Conservation (phyloP, 139 green algal genomes). For the Chlorella sp. region DNA sequence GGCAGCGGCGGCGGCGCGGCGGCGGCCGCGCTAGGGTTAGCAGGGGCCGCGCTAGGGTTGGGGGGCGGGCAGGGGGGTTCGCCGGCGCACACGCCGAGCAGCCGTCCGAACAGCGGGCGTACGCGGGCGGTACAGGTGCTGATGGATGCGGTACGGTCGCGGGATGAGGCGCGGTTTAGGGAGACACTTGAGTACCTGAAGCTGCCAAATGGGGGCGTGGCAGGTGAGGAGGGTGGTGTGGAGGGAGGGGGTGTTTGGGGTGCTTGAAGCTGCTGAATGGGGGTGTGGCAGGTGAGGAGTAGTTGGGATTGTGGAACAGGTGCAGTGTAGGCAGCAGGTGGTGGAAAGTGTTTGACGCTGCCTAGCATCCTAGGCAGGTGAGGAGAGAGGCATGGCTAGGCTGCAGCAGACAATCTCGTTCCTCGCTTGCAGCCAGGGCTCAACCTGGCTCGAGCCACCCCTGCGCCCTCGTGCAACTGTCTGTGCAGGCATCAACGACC, state of each 20-base stretch:
- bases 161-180: conserved; percentile 25
- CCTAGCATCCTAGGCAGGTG: background rate
- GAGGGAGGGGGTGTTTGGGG: too few relatives aligned
- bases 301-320: too few relatives aligned
- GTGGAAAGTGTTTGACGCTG: background rate
- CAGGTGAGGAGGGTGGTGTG: background rate
- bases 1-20: too few relatives aligned
- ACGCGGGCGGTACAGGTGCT: conserved; percentile 23
- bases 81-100: background rate
- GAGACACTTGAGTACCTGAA: conserved; percentile 17
- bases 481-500: conserved; percentile 27
- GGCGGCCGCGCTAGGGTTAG: too few relatives aligned
- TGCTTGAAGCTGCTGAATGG: too few relatives aligned
- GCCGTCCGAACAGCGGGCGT: conserved; percentile 20
- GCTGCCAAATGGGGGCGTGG: conserved; percentile 2
- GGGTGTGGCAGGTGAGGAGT: background rate
- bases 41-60: too few relatives aligned
- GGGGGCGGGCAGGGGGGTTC: too few relatives aligned
- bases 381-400: background rate
- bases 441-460: background rate
- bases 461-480: background rate
- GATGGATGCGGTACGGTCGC: conserved; percentile 44
- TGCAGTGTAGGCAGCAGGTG: too few relatives aligned
- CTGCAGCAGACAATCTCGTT: background rate
- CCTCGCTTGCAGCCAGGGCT: background rate